Evolutionary conservation across 164 flowering plant genomes (phyloP).

Genomic region (Magnolia kwangsiensis): DNA sequence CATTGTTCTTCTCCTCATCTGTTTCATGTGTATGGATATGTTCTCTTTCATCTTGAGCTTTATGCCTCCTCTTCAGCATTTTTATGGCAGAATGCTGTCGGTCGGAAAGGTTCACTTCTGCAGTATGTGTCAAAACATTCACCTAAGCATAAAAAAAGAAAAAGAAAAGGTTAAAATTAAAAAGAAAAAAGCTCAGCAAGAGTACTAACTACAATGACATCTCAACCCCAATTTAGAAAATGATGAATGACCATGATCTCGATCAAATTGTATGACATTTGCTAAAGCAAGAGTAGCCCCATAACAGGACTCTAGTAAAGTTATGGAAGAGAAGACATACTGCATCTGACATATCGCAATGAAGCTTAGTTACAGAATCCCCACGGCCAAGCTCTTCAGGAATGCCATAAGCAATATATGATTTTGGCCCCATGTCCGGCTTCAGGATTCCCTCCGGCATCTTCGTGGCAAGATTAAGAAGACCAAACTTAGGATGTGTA

Average conservation of each 20-base stretch:
- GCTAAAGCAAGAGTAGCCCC: not conserved
- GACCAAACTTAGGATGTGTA: constrained; percentile 58
- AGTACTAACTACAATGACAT: not conserved
- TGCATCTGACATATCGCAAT: constrained; percentile 90
- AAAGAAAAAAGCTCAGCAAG: not conserved
- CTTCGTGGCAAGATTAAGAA: constrained; percentile 73
- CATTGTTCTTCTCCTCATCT: not conserved
- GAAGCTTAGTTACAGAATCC: constrained; percentile 91
- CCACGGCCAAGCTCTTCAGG: constrained; percentile 85
- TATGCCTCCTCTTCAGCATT: constrained; percentile 47
- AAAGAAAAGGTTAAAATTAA: not conserved
- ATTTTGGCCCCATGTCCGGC: constrained; percentile 94
- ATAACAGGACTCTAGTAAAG: not conserved
- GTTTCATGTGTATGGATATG: not conserved
- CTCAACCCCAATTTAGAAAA: not conserved
- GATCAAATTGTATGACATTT: not conserved
- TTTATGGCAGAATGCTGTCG: constrained; percentile 38
- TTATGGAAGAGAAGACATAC: constrained; percentile 34
- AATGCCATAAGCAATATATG: constrained; percentile 82
- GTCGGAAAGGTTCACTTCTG: constrained; percentile 42
- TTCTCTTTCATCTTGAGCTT: constrained; percentile 56
- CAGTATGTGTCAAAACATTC: constrained; percentile 73
- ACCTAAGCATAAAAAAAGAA: constrained; percentile 42
- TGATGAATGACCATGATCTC: too few relatives aligned
- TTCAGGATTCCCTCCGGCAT: constrained; percentile 54